A percentile compares a stretch with the other conserved stretches of the same genome.
These are phyloP conservation scores for Fusarium ramigenum DNA, from an alignment of 2,329 filamentous ascomycete genomes.

Conservation along the genomic window DNA sequence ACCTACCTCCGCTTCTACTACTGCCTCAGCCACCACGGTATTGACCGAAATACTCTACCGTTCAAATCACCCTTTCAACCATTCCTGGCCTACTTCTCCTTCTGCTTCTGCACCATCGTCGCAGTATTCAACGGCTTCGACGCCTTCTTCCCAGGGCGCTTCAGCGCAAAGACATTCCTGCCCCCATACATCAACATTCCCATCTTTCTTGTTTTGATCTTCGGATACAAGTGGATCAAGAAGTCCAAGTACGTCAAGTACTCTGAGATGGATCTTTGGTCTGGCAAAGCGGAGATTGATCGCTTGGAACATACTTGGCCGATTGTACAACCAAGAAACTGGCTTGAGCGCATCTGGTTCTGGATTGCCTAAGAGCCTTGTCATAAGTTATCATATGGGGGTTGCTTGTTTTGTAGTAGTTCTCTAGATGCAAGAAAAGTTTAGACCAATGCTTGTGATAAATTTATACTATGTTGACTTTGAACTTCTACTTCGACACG, in stretches of 20 bases:
- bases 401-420: too few species aligned
- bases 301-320: conserved; percentile 60
- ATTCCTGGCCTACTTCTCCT: conserved; percentile 69
- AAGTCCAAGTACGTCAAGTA: conserved; percentile 20
- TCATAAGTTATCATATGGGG: rapidly evolving
- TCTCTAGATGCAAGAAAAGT: rapidly evolving
- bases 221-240: conserved; percentile 61
- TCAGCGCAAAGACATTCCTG: conserved; percentile 69
- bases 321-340: conserved; percentile 59
- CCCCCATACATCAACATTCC: conserved; percentile 71
- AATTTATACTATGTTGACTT: background rate
- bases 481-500: background rate
- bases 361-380: background rate
- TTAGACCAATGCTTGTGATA: background rate
- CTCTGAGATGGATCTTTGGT: conserved; percentile 27
- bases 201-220: conserved; percentile 65
- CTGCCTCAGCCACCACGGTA: conserved; percentile 61
- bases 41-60: conserved; percentile 56
- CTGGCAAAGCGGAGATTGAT: conserved; percentile 48
- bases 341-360: conserved; percentile 13
- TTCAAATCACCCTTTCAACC: conserved; percentile 65
- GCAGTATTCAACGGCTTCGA: conserved; percentile 80
- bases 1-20: conserved; percentile 37
- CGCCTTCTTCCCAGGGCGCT: conserved; percentile 73
- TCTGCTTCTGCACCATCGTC: conserved; percentile 68